Percentiles rank a stretch among this genome's conserved stretches.
phyloP scores from a whole-genome alignment of 805 yeast species.

The Yarrowia sp. region DNA sequence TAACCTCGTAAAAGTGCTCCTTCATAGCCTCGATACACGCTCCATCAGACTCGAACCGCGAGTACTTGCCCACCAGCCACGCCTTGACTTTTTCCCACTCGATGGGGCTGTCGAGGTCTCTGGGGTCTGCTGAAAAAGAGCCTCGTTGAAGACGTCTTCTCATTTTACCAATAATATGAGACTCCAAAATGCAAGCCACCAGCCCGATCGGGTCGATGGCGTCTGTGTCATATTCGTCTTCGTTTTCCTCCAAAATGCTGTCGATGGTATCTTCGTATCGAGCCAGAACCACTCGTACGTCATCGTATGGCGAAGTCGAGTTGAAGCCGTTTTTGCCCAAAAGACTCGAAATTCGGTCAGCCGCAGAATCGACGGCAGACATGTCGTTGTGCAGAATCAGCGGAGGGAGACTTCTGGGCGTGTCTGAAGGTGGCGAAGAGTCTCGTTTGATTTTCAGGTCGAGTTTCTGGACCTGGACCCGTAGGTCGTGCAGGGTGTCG shows the following conservation, averaged over 20 bases:
- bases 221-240: not conserved
- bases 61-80: conserved; percentile 16
- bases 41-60: conserved; percentile 2
- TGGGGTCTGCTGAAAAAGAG: not conserved
- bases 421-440: not conserved
- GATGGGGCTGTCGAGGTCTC: conserved; percentile 5
- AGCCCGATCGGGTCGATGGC: conserved; percentile 18
- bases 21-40: conserved; percentile 2
- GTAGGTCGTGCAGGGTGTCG: conserved; percentile 18
- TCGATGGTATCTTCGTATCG: conserved; percentile 19
- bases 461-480: conserved; percentile 19
- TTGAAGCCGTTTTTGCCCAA: conserved; percentile 19
- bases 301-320: conserved; percentile 7
- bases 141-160: conserved; percentile 5
- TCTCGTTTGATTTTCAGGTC: conserved; percentile 21
- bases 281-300: conserved; percentile 8
- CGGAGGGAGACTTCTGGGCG: not conserved
- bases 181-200: conserved; percentile 17
- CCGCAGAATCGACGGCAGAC: conserved; percentile 6
- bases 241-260: not conserved
- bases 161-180: conserved; percentile 4
- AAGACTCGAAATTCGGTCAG: not conserved
- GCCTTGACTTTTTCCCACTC: conserved; percentile 22
- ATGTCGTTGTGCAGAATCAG: not conserved
- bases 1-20: conserved; percentile 16